A percentile compares a stretch with the other conserved stretches of the same genome.
phyloP scores from a whole-genome alignment of 2,329 filamentous ascomycete species.

The Colletotrichum endophyticum region DNA sequence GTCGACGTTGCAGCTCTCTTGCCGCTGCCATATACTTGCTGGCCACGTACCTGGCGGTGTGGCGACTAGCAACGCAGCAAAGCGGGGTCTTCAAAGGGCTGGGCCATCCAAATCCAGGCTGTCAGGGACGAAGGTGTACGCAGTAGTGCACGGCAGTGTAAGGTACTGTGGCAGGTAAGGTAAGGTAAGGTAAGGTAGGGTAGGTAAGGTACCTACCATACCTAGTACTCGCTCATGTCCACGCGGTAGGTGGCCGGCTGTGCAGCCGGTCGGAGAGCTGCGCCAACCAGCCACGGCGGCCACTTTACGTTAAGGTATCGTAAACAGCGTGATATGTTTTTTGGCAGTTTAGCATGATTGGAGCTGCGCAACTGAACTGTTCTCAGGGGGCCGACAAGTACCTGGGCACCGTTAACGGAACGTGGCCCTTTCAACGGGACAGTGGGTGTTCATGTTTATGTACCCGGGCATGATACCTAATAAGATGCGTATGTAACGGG shows the following conservation, averaged over 20 bases:
- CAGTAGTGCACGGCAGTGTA: neutral
- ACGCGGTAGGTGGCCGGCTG: neutral
- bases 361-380: neutral
- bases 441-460: neutral
- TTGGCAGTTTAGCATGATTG: neutral
- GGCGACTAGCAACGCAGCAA: neutral
- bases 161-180: too few species aligned
- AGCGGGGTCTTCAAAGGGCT: neutral
- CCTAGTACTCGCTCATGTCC: too few species aligned
- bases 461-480: neutral
- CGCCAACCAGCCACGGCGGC: neutral
- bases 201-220: too few species aligned
- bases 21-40: neutral
- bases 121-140: neutral
- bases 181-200: neutral
- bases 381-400: neutral
- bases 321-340: neutral
- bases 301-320: neutral
- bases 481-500: neutral
- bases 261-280: neutral
- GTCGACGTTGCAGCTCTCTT: neutral
- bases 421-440: neutral
- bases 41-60: neutral
- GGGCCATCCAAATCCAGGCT: neutral
- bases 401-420: neutral